These are phyloP conservation scores for Lachnellula willkommii DNA, from an alignment of 2,329 filamentous ascomycete genomes.

Conservation along the genomic window DNA sequence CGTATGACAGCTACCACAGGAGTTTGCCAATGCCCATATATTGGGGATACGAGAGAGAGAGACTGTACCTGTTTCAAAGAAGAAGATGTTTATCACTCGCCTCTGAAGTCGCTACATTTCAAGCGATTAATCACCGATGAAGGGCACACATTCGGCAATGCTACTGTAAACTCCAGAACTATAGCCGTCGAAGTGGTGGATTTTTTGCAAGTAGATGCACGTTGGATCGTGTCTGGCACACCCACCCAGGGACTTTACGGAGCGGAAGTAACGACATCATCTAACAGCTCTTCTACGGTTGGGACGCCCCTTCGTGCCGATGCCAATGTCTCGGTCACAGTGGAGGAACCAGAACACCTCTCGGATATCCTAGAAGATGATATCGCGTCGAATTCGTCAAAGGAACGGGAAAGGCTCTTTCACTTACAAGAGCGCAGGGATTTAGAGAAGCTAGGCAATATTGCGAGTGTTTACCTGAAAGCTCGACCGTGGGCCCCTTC, in stretches of 20 bases:
- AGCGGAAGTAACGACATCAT: constrained; percentile 43
- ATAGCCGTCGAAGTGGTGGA: constrained; percentile 49
- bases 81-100: constrained; percentile 48
- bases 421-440: constrained; percentile 54
- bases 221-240: constrained; percentile 89
- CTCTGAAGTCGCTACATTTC: constrained; percentile 70
- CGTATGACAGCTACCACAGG: not conserved
- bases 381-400: constrained; percentile 35
- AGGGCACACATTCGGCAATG: constrained; percentile 76
- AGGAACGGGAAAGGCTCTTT: constrained; percentile 9
- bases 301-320: not conserved
- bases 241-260: constrained; percentile 80
- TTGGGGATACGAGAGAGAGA: constrained; percentile 37
- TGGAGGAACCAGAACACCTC: not conserved
- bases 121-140: constrained; percentile 89
- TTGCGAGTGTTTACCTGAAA: constrained; percentile 67
- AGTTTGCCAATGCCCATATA: constrained; percentile 23
- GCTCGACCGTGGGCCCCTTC: constrained; percentile 73
- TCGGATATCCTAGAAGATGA: constrained; percentile 8
- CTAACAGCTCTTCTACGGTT: constrained; percentile 5
- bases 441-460: constrained; percentile 59
- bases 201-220: constrained; percentile 57
- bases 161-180: constrained; percentile 49
- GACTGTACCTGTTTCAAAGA: constrained; percentile 39
- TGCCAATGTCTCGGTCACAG: not conserved